A percentile compares a stretch with the other conserved stretches of the same genome.
These are phyloP conservation scores for Phytophthora megakarya DNA, from an alignment of 352 stramenopile species.

Conservation along the genomic window DNA sequence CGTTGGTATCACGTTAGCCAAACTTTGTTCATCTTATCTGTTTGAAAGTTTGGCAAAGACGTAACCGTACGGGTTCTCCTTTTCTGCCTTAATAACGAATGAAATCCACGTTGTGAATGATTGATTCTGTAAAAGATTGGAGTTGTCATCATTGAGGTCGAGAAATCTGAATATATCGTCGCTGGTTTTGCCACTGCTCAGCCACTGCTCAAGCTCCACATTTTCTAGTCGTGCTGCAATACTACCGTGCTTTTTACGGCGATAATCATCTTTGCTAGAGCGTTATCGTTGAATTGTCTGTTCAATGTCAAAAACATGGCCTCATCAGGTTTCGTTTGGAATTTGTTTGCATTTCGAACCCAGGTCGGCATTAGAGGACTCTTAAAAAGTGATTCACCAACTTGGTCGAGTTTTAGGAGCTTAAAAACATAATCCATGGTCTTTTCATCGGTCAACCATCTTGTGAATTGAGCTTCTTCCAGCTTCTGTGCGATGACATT, in stretches of 20 bases:
- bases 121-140: background rate
- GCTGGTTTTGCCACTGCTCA: background rate
- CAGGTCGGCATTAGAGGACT: background rate
- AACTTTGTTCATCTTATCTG: background rate
- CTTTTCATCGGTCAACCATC: too few species aligned
- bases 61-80: background rate
- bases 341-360: background rate
- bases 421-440: too few species aligned
- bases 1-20: background rate
- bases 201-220: background rate
- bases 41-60: background rate
- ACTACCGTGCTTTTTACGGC: background rate
- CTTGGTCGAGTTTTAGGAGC: too few species aligned
- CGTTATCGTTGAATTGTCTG: background rate
- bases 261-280: background rate
- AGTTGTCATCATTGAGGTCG: background rate
- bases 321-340: background rate
- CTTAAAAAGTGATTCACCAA: background rate
- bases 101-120: background rate
- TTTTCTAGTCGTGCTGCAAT: background rate
- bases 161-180: constrained; percentile 1
- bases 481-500: too few species aligned
- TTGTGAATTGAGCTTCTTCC: too few species aligned
- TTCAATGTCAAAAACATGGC: background rate
- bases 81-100: background rate